Conservation (phyloP, 2,329 filamentous ascomycete genomes). For the Fusarium pseudoanthophilum region DNA sequence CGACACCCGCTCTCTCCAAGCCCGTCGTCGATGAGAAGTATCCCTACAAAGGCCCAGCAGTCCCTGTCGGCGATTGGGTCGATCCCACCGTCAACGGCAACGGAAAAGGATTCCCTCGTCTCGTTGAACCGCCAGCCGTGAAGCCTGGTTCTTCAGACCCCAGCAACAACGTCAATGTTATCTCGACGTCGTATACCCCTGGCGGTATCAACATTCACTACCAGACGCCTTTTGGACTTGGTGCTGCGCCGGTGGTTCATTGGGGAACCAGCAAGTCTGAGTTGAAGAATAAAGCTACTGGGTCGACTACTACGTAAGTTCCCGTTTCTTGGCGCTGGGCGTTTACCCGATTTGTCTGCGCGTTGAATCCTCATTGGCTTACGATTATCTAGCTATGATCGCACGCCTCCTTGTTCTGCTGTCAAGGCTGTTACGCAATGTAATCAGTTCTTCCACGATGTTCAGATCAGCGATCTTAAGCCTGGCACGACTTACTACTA, state of each 20-base stretch:
- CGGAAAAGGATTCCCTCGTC: not conserved
- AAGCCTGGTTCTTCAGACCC: not conserved
- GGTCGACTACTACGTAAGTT: not conserved
- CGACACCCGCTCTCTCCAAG: not conserved
- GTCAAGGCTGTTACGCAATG: not conserved
- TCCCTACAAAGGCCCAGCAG: not conserved
- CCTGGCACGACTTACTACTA: conserved; percentile 7
- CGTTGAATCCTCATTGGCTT: not conserved
- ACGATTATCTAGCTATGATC: not conserved
- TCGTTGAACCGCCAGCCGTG: not conserved
- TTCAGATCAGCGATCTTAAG: not conserved
- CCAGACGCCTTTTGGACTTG: not conserved
- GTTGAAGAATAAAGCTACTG: not conserved
- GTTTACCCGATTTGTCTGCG: not conserved
- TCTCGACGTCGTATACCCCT: not conserved
- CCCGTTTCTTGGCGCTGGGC: not conserved
- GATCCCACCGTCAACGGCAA: conserved; percentile 1
- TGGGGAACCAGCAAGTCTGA: not conserved
- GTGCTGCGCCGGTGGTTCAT: not conserved
- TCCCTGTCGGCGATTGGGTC: conserved; percentile 8
- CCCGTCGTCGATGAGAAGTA: conserved; percentile 6
- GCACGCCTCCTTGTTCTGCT: not conserved
- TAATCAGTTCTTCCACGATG: conserved; percentile 5
- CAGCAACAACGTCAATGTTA: conserved; percentile 5
- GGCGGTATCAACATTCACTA: not conserved